A percentile compares a stretch with the other conserved stretches of the same genome.
Conservation (phyloP, 352 stramenopile species). For the Phytophthora tentaculata region DNA sequence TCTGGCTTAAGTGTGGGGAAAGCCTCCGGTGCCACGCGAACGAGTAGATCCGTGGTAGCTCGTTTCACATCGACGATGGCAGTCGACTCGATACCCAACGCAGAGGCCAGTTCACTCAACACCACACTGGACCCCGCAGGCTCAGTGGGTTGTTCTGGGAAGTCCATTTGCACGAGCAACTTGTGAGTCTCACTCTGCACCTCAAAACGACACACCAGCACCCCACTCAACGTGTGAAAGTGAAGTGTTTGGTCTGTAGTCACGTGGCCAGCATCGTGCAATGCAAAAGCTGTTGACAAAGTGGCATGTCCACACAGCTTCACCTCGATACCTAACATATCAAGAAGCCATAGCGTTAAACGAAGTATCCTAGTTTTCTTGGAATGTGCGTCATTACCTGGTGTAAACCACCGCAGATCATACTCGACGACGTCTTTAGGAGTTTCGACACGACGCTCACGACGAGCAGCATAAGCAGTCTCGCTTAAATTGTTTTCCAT, state of each 20-base stretch:
- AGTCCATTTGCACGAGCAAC: slow-evolving; percentile 67
- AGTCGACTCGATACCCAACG: slow-evolving; percentile 18
- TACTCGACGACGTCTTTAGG: slow-evolving; percentile 34
- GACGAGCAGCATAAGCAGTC: slow-evolving; percentile 86
- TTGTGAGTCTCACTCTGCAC: slow-evolving; percentile 21
- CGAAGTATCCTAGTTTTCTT: neutral
- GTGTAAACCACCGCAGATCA: slow-evolving; percentile 71
- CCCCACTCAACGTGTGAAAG: slow-evolving; percentile 77
- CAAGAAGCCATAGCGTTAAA: neutral
- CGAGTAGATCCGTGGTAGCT: slow-evolving; percentile 36
- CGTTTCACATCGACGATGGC: slow-evolving; percentile 32
- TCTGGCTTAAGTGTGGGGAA: slow-evolving; percentile 32
- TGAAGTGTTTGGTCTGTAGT: slow-evolving; percentile 42
- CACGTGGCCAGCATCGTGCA: slow-evolving; percentile 70
- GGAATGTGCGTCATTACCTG: slow-evolving; percentile 36
- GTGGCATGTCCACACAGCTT: slow-evolving; percentile 93
- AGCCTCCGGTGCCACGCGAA: slow-evolving; percentile 28
- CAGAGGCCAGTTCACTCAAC: slow-evolving; percentile 13
- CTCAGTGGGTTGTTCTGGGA: slow-evolving; percentile 41
- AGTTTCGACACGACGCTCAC: slow-evolving; percentile 8
- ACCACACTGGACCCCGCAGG: slow-evolving; percentile 13
- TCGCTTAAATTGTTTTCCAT: slow-evolving; percentile 94
- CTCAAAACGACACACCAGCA: slow-evolving; percentile 49
- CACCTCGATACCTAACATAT: slow-evolving; percentile 64
- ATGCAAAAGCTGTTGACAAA: slow-evolving; percentile 78